These are phyloP conservation scores for Fraxinus angustifolia DNA, from an alignment of 305 asterid species.

Conservation along the genomic window DNA sequence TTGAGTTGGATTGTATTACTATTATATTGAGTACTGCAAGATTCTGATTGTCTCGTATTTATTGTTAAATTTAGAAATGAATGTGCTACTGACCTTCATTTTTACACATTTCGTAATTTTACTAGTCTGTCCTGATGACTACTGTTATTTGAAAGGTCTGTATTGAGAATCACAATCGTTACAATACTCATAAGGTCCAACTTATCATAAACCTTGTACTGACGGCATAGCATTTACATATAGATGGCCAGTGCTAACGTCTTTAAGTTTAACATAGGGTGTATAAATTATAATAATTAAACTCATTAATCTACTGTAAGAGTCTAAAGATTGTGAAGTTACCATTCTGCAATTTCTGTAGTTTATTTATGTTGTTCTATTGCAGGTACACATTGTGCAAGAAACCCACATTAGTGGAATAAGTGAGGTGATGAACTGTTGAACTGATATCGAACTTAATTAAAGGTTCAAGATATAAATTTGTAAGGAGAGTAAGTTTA, in stretches of 20 bases:
- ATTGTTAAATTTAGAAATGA: background rate
- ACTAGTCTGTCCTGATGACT: background rate
- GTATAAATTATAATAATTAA: background rate
- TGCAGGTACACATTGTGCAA: conserved; percentile 14
- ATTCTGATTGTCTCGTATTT: background rate
- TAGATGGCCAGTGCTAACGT: background rate
- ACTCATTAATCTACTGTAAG: background rate
- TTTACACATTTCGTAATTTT: background rate
- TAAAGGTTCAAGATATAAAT: background rate
- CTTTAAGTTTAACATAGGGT: background rate
- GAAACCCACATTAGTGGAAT: background rate
- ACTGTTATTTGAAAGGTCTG: background rate
- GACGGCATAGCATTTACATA: background rate
- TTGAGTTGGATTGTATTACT: background rate
- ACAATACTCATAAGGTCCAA: background rate
- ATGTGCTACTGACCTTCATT: background rate
- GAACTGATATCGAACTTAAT: conserved; percentile 5
- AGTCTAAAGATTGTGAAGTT: background rate
- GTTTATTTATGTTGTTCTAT: background rate
- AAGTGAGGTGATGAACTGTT: background rate
- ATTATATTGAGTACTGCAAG: background rate
- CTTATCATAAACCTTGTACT: background rate
- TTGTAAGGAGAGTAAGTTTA: conserved; percentile 11
- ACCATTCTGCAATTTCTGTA: conserved; percentile 6
- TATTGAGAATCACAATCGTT: background rate